These are phyloP conservation scores for Periconia digitata DNA, from an alignment of 2,329 filamentous ascomycete genomes.

Conservation along the genomic window DNA sequence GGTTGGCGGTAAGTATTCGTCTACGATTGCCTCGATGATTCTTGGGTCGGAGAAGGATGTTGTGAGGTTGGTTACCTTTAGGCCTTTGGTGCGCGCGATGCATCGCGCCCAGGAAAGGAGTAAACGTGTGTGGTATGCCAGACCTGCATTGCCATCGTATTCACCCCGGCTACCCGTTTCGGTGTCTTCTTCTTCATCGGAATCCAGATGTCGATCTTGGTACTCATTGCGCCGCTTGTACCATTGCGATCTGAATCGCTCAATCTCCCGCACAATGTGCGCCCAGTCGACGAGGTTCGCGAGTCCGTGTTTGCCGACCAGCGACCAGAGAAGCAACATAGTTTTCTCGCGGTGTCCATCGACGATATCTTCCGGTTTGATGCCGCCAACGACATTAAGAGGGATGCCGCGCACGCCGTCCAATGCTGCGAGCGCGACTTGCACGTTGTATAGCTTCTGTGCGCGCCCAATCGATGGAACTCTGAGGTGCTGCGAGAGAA, in stretches of 20 bases:
- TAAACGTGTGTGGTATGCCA: conserved; percentile 43
- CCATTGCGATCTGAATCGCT: conserved; percentile 43
- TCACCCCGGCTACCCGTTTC: conserved; percentile 22
- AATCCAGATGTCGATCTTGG: conserved; percentile 35
- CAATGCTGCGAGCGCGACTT: conserved; percentile 58
- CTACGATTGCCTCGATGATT: conserved; percentile 58
- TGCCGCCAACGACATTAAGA: conserved; percentile 43
- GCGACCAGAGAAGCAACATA: conserved; percentile 60
- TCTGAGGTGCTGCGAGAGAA: conserved; percentile 60
- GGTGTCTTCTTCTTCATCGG: conserved; percentile 34
- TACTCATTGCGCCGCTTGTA: conserved; percentile 31
- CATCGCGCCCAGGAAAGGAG: conserved; percentile 59
- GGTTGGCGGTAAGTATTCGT: conserved; percentile 53
- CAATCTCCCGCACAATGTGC: conserved; percentile 56
- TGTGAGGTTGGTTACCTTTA: conserved; percentile 57
- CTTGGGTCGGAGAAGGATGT: conserved; percentile 59
- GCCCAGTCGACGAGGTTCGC: conserved; percentile 57
- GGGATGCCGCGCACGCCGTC: conserved; percentile 46
- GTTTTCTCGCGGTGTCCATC: conserved; percentile 67
- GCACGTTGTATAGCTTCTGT: conserved; percentile 62
- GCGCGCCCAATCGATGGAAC: conserved; percentile 57
- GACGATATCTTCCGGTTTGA: conserved; percentile 61
- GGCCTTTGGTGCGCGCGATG: conserved; percentile 51
- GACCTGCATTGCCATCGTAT: conserved; percentile 10
- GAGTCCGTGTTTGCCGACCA: conserved; percentile 61